Base-by-base conservation (phyloP, 176 grass and related monocot species). In the Phoenix roebelenii region DNA sequence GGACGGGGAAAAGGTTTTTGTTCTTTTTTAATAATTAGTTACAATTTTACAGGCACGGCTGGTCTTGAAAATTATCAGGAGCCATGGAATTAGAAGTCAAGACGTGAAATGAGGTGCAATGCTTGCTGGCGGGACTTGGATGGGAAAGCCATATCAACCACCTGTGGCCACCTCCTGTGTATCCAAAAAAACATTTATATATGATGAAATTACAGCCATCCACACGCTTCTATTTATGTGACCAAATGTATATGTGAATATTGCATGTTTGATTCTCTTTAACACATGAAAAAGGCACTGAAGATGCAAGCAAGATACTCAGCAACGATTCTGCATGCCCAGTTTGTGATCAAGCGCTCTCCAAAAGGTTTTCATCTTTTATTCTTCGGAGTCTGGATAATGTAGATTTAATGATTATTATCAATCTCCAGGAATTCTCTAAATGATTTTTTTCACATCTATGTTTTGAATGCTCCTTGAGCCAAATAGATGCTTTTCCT, bases 271-370 rank as follows among this genome's bases (percentile, higher is more conserved):
- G 18, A 71, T 29, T 62, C 54, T 62, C 50, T 50, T 72, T 72
- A 72, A 53, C 64, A 17, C 35, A 18, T 61, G 61, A 59, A 70
- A 68, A 65, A 89, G 90, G 90, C 85, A 52, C 69, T 52, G 85
- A 95, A 32, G 89, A 95, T 81, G 89, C 85, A 51, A 85, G 74
- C 72, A 95, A 95, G 80, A 83, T 95, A 80, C 78, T 86, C 17
- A 76, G 22, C 69, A 89, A 85, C 23, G 90, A 95, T 81, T 79
- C 72, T 59, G 59, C 81, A 18, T 95, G 85, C 76, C 90, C 90
- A 69, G 72, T 95, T 72, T 95, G 90, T 77, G 85, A 89, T 66
- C 90, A 89, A 78, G 90, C 89, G 49, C 85, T 95, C 63, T 86
- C 82, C 15, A 89, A 95, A 95, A 84, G 85, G 90, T 95, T 15